These are phyloP conservation scores for Fusarium heterosporum DNA, from an alignment of 2,329 filamentous ascomycete genomes.

Conservation along the genomic window DNA sequence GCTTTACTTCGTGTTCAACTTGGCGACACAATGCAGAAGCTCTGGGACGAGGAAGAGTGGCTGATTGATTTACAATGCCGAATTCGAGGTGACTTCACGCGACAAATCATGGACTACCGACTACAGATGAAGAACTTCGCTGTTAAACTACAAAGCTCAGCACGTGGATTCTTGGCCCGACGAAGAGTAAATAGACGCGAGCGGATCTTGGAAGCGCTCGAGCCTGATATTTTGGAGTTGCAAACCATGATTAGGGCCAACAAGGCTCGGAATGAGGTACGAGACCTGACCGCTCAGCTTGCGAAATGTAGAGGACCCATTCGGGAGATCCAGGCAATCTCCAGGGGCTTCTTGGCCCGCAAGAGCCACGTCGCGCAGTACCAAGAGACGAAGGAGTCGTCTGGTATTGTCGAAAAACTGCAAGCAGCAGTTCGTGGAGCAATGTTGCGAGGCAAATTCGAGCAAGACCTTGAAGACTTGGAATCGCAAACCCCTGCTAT, in stretches of 20 bases:
- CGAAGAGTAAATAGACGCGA: constrained; percentile 71
- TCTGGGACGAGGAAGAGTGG: constrained; percentile 87
- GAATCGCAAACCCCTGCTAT: constrained; percentile 63
- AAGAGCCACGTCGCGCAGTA: constrained; percentile 67
- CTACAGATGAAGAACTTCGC: constrained; percentile 87
- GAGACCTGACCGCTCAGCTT: constrained; percentile 68
- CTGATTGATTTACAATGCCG: constrained; percentile 86
- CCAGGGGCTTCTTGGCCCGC: constrained; percentile 75
- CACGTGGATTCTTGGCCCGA: constrained; percentile 80
- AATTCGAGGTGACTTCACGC: constrained; percentile 87
- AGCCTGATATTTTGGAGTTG: constrained; percentile 78
- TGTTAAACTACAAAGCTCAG: constrained; percentile 80
- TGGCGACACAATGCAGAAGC: constrained; percentile 83
- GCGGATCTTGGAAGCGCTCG: constrained; percentile 75
- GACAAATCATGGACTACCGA: constrained; percentile 85
- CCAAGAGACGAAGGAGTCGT: constrained; percentile 63
- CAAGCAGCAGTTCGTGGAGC: constrained; percentile 77
- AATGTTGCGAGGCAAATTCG: constrained; percentile 68
- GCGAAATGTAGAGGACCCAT: constrained; percentile 72
- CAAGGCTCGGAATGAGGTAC: constrained; percentile 70
- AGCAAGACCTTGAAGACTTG: constrained; percentile 64
- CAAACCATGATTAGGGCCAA: constrained; percentile 83
- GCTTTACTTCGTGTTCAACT: constrained; percentile 81
- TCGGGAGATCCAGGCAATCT: constrained; percentile 71
- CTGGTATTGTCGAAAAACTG: constrained; percentile 66